phyloP scores from a whole-genome alignment of 2,329 filamentous ascomycete species.

The Fusarium camptoceras region DNA sequence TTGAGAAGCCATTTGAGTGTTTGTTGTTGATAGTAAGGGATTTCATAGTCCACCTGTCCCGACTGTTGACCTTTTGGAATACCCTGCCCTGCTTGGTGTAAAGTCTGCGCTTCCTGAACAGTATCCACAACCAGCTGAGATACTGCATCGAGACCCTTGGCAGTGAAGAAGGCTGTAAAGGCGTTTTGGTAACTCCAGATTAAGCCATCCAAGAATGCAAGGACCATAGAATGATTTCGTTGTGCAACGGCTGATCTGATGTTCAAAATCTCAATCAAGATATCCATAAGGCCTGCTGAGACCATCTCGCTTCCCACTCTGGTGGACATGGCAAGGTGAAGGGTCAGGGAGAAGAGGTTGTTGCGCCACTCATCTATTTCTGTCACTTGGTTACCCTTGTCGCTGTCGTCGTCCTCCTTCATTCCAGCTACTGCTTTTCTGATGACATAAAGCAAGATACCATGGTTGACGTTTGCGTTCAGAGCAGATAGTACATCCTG shows the following conservation, averaged over 20 bases:
- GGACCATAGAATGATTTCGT: slow-evolving; percentile 83
- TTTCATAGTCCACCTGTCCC: slow-evolving; percentile 88
- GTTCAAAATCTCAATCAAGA: slow-evolving; percentile 88
- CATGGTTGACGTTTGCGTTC: slow-evolving; percentile 95
- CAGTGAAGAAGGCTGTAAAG: slow-evolving; percentile 83
- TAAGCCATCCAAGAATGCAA: slow-evolving; percentile 89
- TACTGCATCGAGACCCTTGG: slow-evolving; percentile 88
- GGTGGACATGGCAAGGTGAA: slow-evolving; percentile 79
- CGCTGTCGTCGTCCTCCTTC: slow-evolving; percentile 64
- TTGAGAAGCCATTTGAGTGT: slow-evolving; percentile 94
- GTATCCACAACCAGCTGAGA: slow-evolving; percentile 87
- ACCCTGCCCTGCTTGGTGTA: slow-evolving; percentile 75
- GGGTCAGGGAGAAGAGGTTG: slow-evolving; percentile 86
- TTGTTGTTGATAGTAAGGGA: slow-evolving; percentile 93
- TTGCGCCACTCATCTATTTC: slow-evolving; percentile 89
- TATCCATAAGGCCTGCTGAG: slow-evolving; percentile 87
- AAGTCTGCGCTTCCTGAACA: slow-evolving; percentile 75
- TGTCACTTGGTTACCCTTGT: slow-evolving; percentile 70
- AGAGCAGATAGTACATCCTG: slow-evolving; percentile 89
- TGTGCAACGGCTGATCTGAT: slow-evolving; percentile 85
- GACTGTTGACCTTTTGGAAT: slow-evolving; percentile 78
- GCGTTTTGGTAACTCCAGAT: slow-evolving; percentile 88
- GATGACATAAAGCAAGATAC: slow-evolving; percentile 91
- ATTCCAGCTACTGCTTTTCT: slow-evolving; percentile 90
- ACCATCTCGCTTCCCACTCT: slow-evolving; percentile 87